These are phyloP conservation scores for Lyophyllum shimeji DNA, from an alignment of 768 basidiomycete genomes.

Conservation along the genomic window DNA sequence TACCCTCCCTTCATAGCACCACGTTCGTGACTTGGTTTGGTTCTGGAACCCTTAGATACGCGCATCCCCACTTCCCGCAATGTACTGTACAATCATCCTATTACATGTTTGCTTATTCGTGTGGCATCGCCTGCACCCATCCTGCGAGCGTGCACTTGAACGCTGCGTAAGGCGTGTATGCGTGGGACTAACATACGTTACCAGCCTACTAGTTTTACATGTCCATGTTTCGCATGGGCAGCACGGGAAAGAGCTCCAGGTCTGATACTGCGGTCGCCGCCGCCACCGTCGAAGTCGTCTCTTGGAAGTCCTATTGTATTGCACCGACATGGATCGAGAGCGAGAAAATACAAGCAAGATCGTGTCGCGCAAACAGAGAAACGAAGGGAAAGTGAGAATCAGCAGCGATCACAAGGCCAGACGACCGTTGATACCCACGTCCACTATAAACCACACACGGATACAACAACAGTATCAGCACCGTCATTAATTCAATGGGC, in stretches of 20 bases:
- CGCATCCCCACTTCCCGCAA: background rate
- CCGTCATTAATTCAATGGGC: background rate
- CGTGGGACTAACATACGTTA: background rate
- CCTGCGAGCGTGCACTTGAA: too few species aligned
- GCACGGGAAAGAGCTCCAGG: constrained; percentile 9
- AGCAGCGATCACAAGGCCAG: constrained; percentile 20
- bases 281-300: constrained; percentile 2
- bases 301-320: constrained; percentile 14
- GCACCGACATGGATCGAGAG: background rate
- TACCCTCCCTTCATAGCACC: constrained; percentile 2
- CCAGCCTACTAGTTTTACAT: background rate
- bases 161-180: too few species aligned
- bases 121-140: background rate
- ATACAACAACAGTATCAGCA: background rate
- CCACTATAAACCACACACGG: constrained; percentile 25
- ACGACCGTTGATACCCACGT: constrained; percentile 40
- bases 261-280: constrained; percentile 10
- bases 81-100: background rate
- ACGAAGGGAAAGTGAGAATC: constrained; percentile 4
- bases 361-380: background rate
- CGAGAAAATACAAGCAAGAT: background rate
- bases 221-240: constrained; percentile 13
- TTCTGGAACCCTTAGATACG: background rate
- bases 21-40: background rate
- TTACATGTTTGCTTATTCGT: background rate